Evolutionary conservation across 768 basidiomycete species (phyloP).

Genomic region (Lactifluus echinatus): DNA sequence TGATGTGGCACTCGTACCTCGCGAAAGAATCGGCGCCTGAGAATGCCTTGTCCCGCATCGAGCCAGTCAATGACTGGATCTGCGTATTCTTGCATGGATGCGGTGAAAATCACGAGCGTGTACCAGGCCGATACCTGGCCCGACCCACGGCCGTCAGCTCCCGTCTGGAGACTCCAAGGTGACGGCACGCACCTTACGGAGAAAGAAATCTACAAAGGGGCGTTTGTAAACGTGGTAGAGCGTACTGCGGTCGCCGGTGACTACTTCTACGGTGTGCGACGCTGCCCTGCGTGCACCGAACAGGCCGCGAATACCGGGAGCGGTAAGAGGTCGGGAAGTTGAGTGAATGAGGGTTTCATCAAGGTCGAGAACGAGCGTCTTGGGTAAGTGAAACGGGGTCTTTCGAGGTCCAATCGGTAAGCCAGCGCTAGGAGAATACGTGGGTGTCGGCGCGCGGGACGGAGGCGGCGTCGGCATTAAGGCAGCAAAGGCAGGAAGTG

Average conservation of each 20-base stretch:
- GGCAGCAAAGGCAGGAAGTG: neutral
- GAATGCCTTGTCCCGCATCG: conserved; percentile 87
- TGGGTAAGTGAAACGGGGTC: conserved; percentile 72
- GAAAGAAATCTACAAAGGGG: conserved; percentile 93
- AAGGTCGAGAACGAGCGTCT: conserved; percentile 93
- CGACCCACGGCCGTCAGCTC: neutral
- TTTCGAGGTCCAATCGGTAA: conserved; percentile 45
- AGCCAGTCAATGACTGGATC: conserved; percentile 99
- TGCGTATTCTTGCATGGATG: conserved; percentile 98
- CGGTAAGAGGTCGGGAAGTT: conserved; percentile 68
- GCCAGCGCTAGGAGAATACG: conserved; percentile 36
- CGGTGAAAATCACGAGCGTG: conserved; percentile 96
- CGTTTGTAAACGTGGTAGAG: conserved; percentile 98
- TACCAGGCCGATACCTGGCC: conserved; percentile 96
- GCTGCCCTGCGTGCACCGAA: conserved; percentile 42
- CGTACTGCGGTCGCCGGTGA: conserved; percentile 79
- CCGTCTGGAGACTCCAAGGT: no score
- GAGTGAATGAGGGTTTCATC: conserved; percentile 99
- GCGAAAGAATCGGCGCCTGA: conserved; percentile 82
- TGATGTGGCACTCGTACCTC: conserved; percentile 47
- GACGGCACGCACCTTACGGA: conserved; percentile 58
- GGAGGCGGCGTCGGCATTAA: conserved; percentile 15
- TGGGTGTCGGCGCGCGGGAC: conserved; percentile 22
- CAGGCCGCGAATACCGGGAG: conserved; percentile 46
- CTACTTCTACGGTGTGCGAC: conserved; percentile 88